Percentiles rank a stretch among this genome's conserved stretches.
Conservation (phyloP, 2,329 filamentous ascomycete species). For the Arthrobotrys pseudoclavata region DNA sequence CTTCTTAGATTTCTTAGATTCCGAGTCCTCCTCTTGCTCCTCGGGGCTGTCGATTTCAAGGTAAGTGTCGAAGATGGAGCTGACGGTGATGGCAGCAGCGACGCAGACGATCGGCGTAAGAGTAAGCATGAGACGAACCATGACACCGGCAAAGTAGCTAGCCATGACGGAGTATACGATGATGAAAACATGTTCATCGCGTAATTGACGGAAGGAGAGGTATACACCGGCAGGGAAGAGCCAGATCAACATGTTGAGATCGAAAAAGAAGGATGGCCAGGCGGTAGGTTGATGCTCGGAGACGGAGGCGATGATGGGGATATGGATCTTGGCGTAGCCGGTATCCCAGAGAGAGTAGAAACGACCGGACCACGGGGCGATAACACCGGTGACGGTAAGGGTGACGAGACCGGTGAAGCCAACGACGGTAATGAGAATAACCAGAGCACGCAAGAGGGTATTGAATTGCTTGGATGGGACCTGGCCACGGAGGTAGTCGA, state of each 20-base stretch:
- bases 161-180: constrained; percentile 97
- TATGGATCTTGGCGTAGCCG: constrained; percentile 98
- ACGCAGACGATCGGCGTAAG: constrained; percentile 96
- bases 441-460: constrained; percentile 82
- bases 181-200: constrained; percentile 97
- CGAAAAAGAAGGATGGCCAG: constrained; percentile 99
- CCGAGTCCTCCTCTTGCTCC: constrained; percentile 69
- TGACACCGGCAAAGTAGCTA: constrained; percentile 98
- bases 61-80: constrained; percentile 89
- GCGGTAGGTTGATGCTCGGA: constrained; percentile 99
- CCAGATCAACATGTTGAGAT: constrained; percentile 98
- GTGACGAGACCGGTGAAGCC: constrained; percentile 81
- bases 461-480: constrained; percentile 94
- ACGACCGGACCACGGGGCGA: constrained; percentile 96
- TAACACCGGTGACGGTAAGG: constrained; percentile 87
- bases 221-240: constrained; percentile 98
- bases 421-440: constrained; percentile 80
- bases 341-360: constrained; percentile 99
- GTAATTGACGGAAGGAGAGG: constrained; percentile 93
- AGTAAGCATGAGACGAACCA: constrained; percentile 99
- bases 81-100: constrained; percentile 88
- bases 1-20: constrained; percentile 72
- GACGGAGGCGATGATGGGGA: constrained; percentile 99
- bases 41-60: constrained; percentile 76
- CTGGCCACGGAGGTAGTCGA: constrained; percentile 89